These are phyloP conservation scores for Phytophthora crassamura DNA, from an alignment of 352 stramenopile species.

Conservation along the genomic window DNA sequence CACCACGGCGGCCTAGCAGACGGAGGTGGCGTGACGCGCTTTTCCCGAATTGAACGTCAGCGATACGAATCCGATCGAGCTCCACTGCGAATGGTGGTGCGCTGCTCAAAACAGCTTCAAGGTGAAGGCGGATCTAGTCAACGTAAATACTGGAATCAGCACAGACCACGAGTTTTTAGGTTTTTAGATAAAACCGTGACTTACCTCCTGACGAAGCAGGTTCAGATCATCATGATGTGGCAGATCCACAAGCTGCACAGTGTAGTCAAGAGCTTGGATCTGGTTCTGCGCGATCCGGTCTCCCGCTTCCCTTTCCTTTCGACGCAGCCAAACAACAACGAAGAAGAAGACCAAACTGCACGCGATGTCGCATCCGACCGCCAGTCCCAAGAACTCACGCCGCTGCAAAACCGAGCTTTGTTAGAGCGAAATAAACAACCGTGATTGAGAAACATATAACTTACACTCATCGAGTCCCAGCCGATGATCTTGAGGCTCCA, in stretches of 20 bases:
- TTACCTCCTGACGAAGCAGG: slow-evolving; percentile 67
- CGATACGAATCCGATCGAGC: slow-evolving; percentile 68
- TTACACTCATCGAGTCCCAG: slow-evolving; percentile 81
- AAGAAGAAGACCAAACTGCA: slow-evolving; percentile 75
- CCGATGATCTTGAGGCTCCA: slow-evolving; percentile 83
- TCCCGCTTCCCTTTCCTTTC: slow-evolving; percentile 72
- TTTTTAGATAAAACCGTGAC: slow-evolving; percentile 23
- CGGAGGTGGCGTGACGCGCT: slow-evolving; percentile 63
- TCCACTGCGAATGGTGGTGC: slow-evolving; percentile 60
- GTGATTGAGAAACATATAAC: background rate
- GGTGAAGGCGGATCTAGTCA: slow-evolving; percentile 62
- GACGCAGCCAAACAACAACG: slow-evolving; percentile 74
- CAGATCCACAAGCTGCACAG: slow-evolving; percentile 75
- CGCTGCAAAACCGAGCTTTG: slow-evolving; percentile 40
- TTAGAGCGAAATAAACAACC: background rate
- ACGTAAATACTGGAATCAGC: background rate
- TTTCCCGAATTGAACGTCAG: slow-evolving; percentile 84
- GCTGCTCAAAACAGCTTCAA: slow-evolving; percentile 66
- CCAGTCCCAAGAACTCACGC: slow-evolving; percentile 69
- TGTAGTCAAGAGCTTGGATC: slow-evolving; percentile 81
- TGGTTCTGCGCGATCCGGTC: slow-evolving; percentile 64
- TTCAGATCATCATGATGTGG: slow-evolving; percentile 66
- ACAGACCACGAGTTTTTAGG: slow-evolving; percentile 24
- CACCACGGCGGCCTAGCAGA: slow-evolving; percentile 63
- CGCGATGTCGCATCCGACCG: slow-evolving; percentile 73